phyloP scores from a whole-genome alignment of 1,284 basidiomycete genomes.

The Abortiporus biennis region DNA sequence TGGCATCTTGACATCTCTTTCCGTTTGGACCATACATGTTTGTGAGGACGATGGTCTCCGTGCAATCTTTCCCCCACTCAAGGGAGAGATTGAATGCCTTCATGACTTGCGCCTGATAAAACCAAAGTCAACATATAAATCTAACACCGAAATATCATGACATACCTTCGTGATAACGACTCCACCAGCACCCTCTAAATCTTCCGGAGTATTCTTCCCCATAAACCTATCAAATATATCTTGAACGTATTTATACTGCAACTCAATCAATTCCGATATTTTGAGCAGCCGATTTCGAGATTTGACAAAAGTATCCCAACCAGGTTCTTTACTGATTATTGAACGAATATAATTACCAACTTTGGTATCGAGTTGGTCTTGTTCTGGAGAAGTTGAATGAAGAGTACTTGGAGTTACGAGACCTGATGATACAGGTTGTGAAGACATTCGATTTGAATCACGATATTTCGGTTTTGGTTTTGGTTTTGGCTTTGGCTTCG shows the following conservation, averaged over 20 bases:
- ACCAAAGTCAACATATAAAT: conserved; percentile 3
- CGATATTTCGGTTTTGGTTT: no score
- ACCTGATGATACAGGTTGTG: no score
- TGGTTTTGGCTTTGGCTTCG: neutral
- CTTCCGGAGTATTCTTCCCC: conserved; percentile 15
- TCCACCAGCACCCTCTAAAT: conserved; percentile 15
- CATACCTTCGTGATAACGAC: conserved; percentile 21
- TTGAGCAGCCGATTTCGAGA: conserved; percentile 14
- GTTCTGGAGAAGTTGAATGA: neutral
- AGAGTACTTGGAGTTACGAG: neutral
- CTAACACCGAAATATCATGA: neutral
- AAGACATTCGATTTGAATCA: no score
- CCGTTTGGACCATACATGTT: conserved; percentile 53
- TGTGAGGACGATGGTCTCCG: conserved; percentile 45
- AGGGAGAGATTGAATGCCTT: conserved; percentile 41
- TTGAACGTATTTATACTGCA: conserved; percentile 25
- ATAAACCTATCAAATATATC: conserved; percentile 20
- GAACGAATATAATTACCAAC: conserved; percentile 18
- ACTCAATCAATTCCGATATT: conserved; percentile 19
- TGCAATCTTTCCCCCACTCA: conserved; percentile 40
- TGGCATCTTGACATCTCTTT: conserved; percentile 38
- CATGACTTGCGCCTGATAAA: conserved; percentile 45
- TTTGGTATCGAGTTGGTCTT: conserved; percentile 13
- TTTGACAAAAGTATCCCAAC: conserved; percentile 20
- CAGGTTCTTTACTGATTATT: conserved; percentile 16